Evolutionary conservation across 805 yeast species (phyloP).

Genomic region (Candida easanensis): DNA sequence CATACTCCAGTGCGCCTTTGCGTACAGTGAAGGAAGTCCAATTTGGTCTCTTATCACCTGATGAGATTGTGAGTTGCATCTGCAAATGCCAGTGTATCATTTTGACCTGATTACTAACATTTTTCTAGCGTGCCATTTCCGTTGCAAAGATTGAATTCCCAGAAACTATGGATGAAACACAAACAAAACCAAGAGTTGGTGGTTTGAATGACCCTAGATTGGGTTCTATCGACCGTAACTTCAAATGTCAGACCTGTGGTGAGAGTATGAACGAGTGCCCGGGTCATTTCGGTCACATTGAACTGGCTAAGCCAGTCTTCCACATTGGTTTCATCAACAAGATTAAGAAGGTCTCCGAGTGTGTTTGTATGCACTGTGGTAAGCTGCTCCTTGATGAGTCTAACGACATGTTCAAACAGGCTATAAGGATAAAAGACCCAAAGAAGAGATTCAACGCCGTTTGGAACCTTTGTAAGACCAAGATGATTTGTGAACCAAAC

Average conservation of each 20-base stretch:
- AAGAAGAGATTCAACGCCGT: slow-evolving; percentile 96
- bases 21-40: slow-evolving; percentile 98
- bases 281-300: slow-evolving; percentile 99
- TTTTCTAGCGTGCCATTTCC: slow-evolving; percentile 75
- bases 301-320: slow-evolving; percentile 96
- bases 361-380: slow-evolving; percentile 99
- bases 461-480: slow-evolving; percentile 88
- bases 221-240: slow-evolving; percentile 95
- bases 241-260: slow-evolving; percentile 98
- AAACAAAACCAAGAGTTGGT: slow-evolving; percentile 92
- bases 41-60: slow-evolving; percentile 97
- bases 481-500: slow-evolving; percentile 95
- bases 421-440: slow-evolving; percentile 85
- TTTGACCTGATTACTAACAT: slow-evolving; percentile 17
- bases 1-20: slow-evolving; percentile 97
- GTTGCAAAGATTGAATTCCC: slow-evolving; percentile 98
- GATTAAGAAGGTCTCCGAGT: slow-evolving; percentile 92
- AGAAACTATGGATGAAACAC: slow-evolving; percentile 98
- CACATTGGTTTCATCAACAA: slow-evolving; percentile 94
- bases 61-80: slow-evolving; percentile 62
- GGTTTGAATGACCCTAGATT: slow-evolving; percentile 96
- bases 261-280: slow-evolving; percentile 99
- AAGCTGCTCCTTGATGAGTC: slow-evolving; percentile 83
- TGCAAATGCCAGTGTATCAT: background rate
- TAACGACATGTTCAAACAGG: slow-evolving; percentile 71